Percentiles rank a stretch among this genome's conserved stretches.
phyloP scores from a whole-genome alignment of 805 yeast genomes.

The Monosporozyma yasuniensis region DNA sequence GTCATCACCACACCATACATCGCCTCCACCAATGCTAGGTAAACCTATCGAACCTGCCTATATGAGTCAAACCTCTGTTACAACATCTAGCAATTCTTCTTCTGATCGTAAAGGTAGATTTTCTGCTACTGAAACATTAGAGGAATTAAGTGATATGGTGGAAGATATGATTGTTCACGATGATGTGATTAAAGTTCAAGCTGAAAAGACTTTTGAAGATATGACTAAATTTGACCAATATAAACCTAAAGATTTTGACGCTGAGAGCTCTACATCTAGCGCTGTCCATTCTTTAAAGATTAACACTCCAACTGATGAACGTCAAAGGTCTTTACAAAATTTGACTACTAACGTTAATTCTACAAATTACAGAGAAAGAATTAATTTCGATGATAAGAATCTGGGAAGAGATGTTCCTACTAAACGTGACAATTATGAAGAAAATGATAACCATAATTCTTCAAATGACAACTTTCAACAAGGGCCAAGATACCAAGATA shows the following conservation, averaged over 20 bases:
- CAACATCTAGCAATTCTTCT: not conserved
- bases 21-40: not conserved
- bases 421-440: not conserved
- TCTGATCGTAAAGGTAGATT: conserved; percentile 1
- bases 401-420: not conserved
- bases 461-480: not conserved
- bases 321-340: not conserved
- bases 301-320: conserved; percentile 3
- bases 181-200: conserved; percentile 2
- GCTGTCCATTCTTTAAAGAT: conserved; percentile 12
- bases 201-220: conserved; percentile 19
- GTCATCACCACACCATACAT: not conserved
- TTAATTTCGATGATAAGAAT: not conserved
- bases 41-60: not conserved
- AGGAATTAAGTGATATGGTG: conserved; percentile 31
- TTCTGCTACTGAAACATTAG: conserved; percentile 18
- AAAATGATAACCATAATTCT: not conserved
- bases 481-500: not conserved
- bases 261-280: conserved; percentile 10
- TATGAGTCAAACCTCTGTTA: not conserved
- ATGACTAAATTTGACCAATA: conserved; percentile 25
- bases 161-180: conserved; percentile 23
- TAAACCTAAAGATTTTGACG: conserved; percentile 17
- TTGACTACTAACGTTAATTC: not conserved
- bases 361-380: conserved; percentile 1